Evolutionary conservation across 306 rosid species (phyloP).

Genomic region (Casuarina glauca): DNA sequence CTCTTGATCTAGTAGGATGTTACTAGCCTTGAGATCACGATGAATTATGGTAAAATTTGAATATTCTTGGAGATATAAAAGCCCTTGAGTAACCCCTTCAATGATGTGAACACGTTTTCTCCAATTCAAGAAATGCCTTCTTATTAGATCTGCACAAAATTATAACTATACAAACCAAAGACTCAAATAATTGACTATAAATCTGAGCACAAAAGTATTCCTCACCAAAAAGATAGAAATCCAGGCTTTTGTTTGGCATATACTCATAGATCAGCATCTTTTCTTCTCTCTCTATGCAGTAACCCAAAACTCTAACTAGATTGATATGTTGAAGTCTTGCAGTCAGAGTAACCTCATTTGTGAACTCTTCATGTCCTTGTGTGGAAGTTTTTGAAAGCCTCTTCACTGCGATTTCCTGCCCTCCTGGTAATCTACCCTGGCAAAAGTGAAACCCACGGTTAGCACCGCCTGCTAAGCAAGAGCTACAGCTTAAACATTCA

Average conservation of each 20-base stretch:
- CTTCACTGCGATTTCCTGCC: constrained; percentile 51
- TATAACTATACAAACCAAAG: background rate
- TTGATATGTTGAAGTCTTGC: constrained; percentile 57
- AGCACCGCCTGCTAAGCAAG: background rate
- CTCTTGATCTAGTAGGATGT: constrained; percentile 48
- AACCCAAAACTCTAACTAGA: constrained; percentile 55
- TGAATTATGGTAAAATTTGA: constrained; percentile 72
- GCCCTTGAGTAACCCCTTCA: constrained; percentile 70
- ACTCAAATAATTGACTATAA: too few relatives aligned
- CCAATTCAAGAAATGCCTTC: constrained; percentile 47
- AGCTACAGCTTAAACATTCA: background rate
- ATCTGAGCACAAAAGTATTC: background rate
- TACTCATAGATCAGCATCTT: constrained; percentile 53
- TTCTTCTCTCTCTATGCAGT: constrained; percentile 43
- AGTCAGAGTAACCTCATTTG: constrained; percentile 45
- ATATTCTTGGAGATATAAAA: constrained; percentile 73
- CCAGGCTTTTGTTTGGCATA: constrained; percentile 55
- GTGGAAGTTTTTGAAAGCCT: constrained; percentile 48
- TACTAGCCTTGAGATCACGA: constrained; percentile 66
- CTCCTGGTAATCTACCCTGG: constrained; percentile 46
- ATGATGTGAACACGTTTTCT: constrained; percentile 50
- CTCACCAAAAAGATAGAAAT: constrained; percentile 50
- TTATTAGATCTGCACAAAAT: constrained; percentile 43
- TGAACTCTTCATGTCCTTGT: constrained; percentile 48
- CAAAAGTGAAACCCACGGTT: constrained; percentile 13